Percentiles rank a stretch among this genome's conserved stretches.
These are phyloP conservation scores for Colletotrichum tropicicola DNA, from an alignment of 2,329 filamentous ascomycete genomes.

Conservation along the genomic window DNA sequence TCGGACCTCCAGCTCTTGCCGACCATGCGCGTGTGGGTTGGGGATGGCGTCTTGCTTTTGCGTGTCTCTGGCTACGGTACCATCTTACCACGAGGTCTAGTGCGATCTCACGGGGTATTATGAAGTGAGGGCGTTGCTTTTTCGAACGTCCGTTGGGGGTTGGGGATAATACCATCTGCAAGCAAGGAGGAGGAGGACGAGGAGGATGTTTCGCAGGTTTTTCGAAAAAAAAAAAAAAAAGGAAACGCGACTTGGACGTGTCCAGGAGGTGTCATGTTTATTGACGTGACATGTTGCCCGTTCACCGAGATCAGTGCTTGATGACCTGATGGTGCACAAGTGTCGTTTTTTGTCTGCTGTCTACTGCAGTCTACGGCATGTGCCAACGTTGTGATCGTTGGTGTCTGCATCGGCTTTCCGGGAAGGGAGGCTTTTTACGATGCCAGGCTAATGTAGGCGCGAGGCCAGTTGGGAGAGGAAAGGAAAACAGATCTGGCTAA, in stretches of 20 bases:
- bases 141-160: neutral
- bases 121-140: neutral
- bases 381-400: neutral
- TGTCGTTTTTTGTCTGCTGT: neutral
- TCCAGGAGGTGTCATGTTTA: neutral
- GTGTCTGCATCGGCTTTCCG: neutral
- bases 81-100: too few species aligned
- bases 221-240: neutral
- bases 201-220: too few species aligned
- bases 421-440: too few species aligned
- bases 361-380: neutral
- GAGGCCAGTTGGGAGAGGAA: neutral
- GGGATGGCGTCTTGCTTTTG: neutral
- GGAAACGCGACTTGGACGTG: neutral
- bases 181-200: neutral
- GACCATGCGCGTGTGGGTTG: neutral
- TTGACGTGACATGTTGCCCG: neutral
- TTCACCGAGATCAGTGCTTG: neutral
- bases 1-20: neutral
- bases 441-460: conserved; percentile 22
- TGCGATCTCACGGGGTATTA: too few species aligned
- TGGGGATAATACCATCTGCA: too few species aligned
- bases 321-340: neutral
- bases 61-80: too few species aligned
- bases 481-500: neutral